Evolutionary conservation across 768 basidiomycete genomes (phyloP), one percentile per base, ranked within the genome.

Genomic region (Tylopilus intermedius): DNA sequence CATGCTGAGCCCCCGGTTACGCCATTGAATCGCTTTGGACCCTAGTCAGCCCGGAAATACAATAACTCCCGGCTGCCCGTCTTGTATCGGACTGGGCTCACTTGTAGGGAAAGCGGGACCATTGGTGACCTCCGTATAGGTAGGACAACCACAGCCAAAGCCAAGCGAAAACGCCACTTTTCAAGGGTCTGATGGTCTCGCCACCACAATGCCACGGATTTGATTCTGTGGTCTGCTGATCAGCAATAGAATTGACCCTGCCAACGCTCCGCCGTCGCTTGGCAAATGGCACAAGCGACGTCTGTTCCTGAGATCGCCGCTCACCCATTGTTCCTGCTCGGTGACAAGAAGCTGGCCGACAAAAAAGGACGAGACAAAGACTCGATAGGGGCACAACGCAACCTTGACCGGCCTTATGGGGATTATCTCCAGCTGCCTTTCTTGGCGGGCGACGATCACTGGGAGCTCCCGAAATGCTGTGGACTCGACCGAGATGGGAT

Each of bases 381-480:
- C 24, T 37, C 7, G 4, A 37, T 37, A 15, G 35, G 35, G 5
- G 35, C 14, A 33, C 32, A 37, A 14, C 35, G 35, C 14, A 14
- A 35, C 33, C 33, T 33, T 29, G 29, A 29, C 4, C 30, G 30
- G 13, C 33, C 35, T 15, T 37, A 15, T 15, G 14, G 13, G 35
- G 35, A 15, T 15, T 15, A 15, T 33, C 4, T 24, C 33, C 33
- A 38, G 1, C 11, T 51, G 45, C 56, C 56, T 58, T 51, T 58
- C 30, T 39, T 35, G 49, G 56, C 44, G 49, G 2, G 11, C 40
- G 49, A 9, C 0, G 54, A 56, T 56, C 55, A 8, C 32, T 21
- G 45, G 44, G 21, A 49, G 41, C 11, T 26, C 33, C 35, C 38
- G 27, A 8, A 4, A 41, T 57, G 58, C 57, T 58, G 56, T 48